Base-by-base conservation (phyloP, 2,329 filamentous ascomycete species). In the Apiospora rasikravindrae region DNA sequence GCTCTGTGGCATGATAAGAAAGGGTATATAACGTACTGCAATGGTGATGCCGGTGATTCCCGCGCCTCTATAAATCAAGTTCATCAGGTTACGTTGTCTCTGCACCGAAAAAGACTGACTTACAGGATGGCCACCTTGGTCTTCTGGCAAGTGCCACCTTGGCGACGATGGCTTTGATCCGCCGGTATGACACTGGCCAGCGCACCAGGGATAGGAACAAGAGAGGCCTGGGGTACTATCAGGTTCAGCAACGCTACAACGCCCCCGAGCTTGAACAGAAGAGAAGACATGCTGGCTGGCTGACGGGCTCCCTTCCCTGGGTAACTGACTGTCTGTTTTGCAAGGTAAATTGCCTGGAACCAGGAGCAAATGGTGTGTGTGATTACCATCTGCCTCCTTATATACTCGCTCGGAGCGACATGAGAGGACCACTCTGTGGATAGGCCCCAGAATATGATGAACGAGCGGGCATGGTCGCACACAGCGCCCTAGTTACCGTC, bases 91-190 rank as follows among this genome's bases (percentile, higher is more conserved):
- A 33, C 16, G 33, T 5, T 67, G 2, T 13, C 10, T 8, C 1
- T 2, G 26, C 7, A 6, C 42, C 10, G 11, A 1, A 45, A 4
- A 22, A 1, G 10, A 4, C 5, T 68, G 3, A 7, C 66, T 47
- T 47, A 68, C 66, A 68, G n/a, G n/a, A 68, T 68, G 16, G 66
- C 66, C 40, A 68, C 66, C 42, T 68, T 47, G 24, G 66, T 68
- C 44, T 68, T 45, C n/a, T 68, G n/a, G 42, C 66, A 68, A 47
- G 26, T 47, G 40, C 24, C 42, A 16, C 5, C 2, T 19, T 47
- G 66, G 5, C 66, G 66, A 29, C n/a, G 66, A 45, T 26, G n/a
- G 5, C 47, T n/a, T 2, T 64, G 57, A 4, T n/a, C 33, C 19
- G 33, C 19, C 22, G 57, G 57, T n/a, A 64, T 64, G 22, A 19